A percentile compares a stretch with the other conserved stretches of the same genome.
phyloP scores from a whole-genome alignment of 495 filamentous ascomycete species.

The Aspergillus funiculosus region DNA sequence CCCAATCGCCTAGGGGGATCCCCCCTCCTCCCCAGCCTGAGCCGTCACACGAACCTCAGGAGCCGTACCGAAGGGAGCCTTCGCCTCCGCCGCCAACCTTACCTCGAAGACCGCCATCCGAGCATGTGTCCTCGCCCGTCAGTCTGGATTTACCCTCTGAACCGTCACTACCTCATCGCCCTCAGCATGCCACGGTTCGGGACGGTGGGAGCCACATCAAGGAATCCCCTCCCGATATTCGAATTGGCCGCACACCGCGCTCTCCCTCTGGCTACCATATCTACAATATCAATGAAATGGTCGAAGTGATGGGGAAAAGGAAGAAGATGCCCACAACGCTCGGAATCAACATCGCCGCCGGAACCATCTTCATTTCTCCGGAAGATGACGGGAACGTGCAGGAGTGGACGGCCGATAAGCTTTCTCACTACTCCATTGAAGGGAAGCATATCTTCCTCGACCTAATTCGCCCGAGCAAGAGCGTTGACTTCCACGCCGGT shows the following conservation, averaged over 20 bases:
- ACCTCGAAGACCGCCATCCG: constrained; percentile 62
- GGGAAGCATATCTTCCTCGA: constrained; percentile 98
- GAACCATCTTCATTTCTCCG: constrained; percentile 84
- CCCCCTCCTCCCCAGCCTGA: constrained; percentile 39
- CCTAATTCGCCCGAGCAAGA: constrained; percentile 82
- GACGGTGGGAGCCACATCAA: constrained; percentile 38
- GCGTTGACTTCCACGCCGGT: constrained; percentile 92
- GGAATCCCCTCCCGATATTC: constrained; percentile 55
- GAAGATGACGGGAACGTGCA: constrained; percentile 82
- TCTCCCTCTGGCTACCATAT: constrained; percentile 79
- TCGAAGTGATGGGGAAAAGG: constrained; percentile 86
- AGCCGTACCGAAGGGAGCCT: constrained; percentile 51
- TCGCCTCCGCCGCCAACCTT: constrained; percentile 58
- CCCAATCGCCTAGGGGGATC: constrained; percentile 31
- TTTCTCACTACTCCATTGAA: constrained; percentile 93
- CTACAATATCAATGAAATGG: constrained; percentile 95
- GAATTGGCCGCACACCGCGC: constrained; percentile 43
- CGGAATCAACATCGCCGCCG: constrained; percentile 80
- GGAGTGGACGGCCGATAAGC: constrained; percentile 89
- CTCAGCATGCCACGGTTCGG: constrained; percentile 17
- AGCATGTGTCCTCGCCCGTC: constrained; percentile 48
- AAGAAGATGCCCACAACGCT: constrained; percentile 97
- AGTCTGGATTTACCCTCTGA: constrained; percentile 46
- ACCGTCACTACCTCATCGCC: constrained; percentile 26
- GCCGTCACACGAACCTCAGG: constrained; percentile 42